Evolutionary conservation across 2,329 filamentous ascomycete species (phyloP).

Genomic region (Diaporthe ampelina): DNA sequence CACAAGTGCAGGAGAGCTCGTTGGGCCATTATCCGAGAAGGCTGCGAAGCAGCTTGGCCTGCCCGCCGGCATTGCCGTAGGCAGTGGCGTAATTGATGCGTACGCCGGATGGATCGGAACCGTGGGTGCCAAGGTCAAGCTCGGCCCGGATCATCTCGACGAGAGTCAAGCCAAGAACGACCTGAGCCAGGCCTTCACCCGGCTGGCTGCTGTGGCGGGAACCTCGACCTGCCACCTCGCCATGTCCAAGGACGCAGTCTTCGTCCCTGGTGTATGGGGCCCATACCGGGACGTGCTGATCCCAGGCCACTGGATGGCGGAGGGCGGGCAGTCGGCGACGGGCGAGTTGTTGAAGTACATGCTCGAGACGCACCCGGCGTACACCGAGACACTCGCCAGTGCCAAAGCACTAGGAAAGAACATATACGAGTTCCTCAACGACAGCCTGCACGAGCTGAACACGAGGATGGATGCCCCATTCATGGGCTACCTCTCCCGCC

Average conservation of each 20-base stretch:
- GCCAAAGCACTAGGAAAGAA: constrained; percentile 87
- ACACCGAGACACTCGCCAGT: constrained; percentile 82
- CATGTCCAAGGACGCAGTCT: constrained; percentile 93
- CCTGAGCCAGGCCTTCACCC: constrained; percentile 91
- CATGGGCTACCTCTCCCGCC: constrained; percentile 87
- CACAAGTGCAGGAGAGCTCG: constrained; percentile 90
- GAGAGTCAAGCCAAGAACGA: constrained; percentile 81
- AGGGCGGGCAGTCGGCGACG: constrained; percentile 96
- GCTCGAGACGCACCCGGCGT: constrained; percentile 93
- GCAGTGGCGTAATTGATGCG: constrained; percentile 96
- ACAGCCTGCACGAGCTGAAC: constrained; percentile 83
- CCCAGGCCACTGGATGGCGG: constrained; percentile 95
- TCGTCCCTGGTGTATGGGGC: constrained; percentile 96
- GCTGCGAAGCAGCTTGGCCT: constrained; percentile 88
- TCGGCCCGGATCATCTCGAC: constrained; percentile 77
- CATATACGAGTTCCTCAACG: constrained; percentile 96
- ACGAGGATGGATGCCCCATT: constrained; percentile 78
- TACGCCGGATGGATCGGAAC: constrained; percentile 99
- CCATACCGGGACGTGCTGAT: constrained; percentile 95
- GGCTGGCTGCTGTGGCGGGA: constrained; percentile 92
- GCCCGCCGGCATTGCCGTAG: constrained; percentile 88
- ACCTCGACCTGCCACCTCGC: constrained; percentile 98
- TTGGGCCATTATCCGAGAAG: constrained; percentile 86
- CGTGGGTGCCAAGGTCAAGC: constrained; percentile 94
- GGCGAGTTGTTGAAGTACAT: constrained; percentile 95